Evolutionary conservation across 345 rosid genomes (phyloP).

Genomic region (Fremontodendron californicum): DNA sequence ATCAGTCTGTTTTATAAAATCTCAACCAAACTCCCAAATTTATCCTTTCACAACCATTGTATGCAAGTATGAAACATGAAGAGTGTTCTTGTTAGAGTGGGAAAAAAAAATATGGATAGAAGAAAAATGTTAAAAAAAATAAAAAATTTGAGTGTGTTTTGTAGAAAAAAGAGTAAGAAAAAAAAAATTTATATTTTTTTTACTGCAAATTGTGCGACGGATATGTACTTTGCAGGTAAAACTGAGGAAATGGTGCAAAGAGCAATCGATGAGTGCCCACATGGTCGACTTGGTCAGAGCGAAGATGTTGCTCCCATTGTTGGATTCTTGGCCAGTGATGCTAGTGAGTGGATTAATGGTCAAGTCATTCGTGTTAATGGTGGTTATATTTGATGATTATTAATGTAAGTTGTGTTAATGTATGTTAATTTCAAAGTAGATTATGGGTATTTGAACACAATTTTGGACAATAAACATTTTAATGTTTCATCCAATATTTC

Average conservation of each 20-base stretch:
- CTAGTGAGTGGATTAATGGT: constrained; percentile 57
- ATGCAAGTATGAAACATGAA: no score
- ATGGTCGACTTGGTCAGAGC: constrained; percentile 40
- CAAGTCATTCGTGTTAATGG: constrained; percentile 45
- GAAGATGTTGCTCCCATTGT: constrained; percentile 40
- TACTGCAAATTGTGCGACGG: constrained; percentile 49
- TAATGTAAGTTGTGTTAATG: no score
- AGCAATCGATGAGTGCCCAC: constrained; percentile 29
- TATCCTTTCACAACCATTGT: constrained; percentile 1
- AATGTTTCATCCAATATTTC: neutral
- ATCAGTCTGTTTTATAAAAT: no score
- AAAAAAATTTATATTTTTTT: no score
- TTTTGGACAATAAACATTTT: no score
- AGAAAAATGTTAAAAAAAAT: no score
- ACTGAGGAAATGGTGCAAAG: constrained; percentile 37
- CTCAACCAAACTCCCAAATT: neutral
- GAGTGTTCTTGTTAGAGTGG: no score
- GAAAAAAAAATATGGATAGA: no score
- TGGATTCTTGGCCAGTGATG: constrained; percentile 45
- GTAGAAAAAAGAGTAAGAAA: no score
- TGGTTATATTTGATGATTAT: constrained; percentile 28
- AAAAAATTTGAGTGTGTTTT: no score
- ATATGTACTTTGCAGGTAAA: constrained; percentile 40
- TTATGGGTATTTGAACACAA: neutral
- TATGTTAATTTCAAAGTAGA: neutral